Evolutionary conservation across 139 green algal genomes (phyloP).

Genomic region (Tetraselmis chui): DNA sequence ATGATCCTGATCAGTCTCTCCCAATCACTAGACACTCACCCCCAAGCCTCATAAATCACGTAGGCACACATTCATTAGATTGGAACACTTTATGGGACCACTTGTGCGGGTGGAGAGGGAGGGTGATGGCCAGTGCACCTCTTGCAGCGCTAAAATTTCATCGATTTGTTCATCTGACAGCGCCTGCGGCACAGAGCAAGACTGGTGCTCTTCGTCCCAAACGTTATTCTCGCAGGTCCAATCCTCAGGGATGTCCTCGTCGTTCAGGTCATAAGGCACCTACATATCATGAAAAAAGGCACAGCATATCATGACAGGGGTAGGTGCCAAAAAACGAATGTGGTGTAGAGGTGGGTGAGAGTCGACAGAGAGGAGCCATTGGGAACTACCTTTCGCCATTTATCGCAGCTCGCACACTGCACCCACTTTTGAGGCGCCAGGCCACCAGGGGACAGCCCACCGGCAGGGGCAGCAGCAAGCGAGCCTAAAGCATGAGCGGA

Average conservation of each 20-base stretch:
- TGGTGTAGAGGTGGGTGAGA: too few relatives aligned
- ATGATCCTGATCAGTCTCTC: too few relatives aligned
- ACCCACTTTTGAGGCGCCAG: constrained; percentile 74
- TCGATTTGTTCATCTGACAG: constrained; percentile 67
- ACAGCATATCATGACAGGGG: too few relatives aligned
- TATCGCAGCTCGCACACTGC: constrained; percentile 67
- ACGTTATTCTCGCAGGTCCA: constrained; percentile 71
- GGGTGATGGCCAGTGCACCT: neutral
- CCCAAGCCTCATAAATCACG: too few relatives aligned
- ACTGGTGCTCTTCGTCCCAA: constrained; percentile 49
- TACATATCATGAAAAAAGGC: too few relatives aligned
- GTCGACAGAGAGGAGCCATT: too few relatives aligned
- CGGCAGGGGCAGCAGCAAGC: neutral
- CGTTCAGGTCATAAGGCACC: constrained; percentile 59
- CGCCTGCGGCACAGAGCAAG: constrained; percentile 55
- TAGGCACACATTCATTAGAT: too few relatives aligned
- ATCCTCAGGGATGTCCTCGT: constrained; percentile 61
- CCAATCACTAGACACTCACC: too few relatives aligned
- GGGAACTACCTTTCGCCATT: constrained; percentile 67
- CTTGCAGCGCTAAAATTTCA: constrained; percentile 48
- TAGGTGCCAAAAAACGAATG: too few relatives aligned
- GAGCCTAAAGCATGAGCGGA: neutral
- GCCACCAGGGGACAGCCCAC: neutral
- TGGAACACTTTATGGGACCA: too few relatives aligned
- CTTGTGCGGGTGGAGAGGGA: too few relatives aligned